phyloP scores from a whole-genome alignment of 2,329 filamentous ascomycete species.

The Fusarium piperis region DNA sequence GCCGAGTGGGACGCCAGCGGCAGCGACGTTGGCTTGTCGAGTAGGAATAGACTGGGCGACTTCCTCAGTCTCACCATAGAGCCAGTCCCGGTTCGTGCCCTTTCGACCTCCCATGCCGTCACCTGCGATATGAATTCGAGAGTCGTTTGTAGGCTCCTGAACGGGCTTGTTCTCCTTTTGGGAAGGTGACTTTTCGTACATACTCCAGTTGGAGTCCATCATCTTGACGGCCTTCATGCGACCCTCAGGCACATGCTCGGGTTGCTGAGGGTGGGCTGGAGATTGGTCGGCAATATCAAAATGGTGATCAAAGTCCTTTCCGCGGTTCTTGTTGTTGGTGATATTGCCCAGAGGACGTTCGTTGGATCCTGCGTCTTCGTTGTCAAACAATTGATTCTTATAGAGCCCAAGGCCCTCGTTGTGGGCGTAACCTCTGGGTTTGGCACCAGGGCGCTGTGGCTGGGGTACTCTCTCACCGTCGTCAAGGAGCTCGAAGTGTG shows the following conservation, averaged over 20 bases:
- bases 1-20: slow-evolving; percentile 22
- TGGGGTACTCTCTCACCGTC: slow-evolving; percentile 69
- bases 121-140: slow-evolving; percentile 59
- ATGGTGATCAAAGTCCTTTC: slow-evolving; percentile 80
- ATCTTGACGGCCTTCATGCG: slow-evolving; percentile 76
- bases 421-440: slow-evolving; percentile 64
- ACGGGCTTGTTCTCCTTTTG: slow-evolving; percentile 62
- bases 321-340: slow-evolving; percentile 77
- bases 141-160: slow-evolving; percentile 58
- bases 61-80: slow-evolving; percentile 54
- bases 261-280: slow-evolving; percentile 56
- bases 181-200: slow-evolving; percentile 64
- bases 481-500: slow-evolving; percentile 87
- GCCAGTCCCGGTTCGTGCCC: slow-evolving; percentile 65
- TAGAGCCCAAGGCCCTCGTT: slow-evolving; percentile 78
- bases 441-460: slow-evolving; percentile 54
- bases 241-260: slow-evolving; percentile 63
- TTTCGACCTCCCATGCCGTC: slow-evolving; percentile 74
- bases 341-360: slow-evolving; percentile 69
- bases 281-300: slow-evolving; percentile 79
- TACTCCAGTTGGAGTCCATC: slow-evolving; percentile 73
- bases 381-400: slow-evolving; percentile 77
- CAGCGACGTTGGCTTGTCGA: slow-evolving; percentile 26
- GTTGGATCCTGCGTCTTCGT: slow-evolving; percentile 58
- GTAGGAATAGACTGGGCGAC: slow-evolving; percentile 35